Evolutionary conservation across 805 yeast genomes (phyloP), one percentile per base, ranked within the genome.

Genomic region (Saccharomycopsis babjevae): DNA sequence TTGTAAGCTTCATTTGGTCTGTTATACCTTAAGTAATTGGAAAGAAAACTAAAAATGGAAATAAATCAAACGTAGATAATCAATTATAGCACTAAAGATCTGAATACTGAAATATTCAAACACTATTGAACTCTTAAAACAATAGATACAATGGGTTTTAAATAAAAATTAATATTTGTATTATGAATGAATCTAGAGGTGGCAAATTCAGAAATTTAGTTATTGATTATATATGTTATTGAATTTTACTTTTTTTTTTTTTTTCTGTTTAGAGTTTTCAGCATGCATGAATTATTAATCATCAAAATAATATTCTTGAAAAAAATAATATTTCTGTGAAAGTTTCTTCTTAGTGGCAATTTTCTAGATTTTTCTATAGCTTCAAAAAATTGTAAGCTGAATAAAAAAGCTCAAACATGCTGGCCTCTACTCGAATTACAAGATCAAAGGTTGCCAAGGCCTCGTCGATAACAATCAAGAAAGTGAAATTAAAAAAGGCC

Each of bases 1-100:
- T 73, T 0, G 84, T 79, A 3, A 84, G 62, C 42, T 79, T 74
- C 88, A 84, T 84, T 10, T 50, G 55, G 20, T 25, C 6, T 30
- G 22, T 56, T 40, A 7, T 3, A 6, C 32, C 13, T 16, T 8
- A 18, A 3, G 3, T 18, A 7, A 4, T 18, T 28, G n/a, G 32
- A 50, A 20, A 50, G 10, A 50, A 3, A 18, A 30, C 7, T 50
- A 22, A 30, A 18, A 50, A 50, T 22, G 18, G 18, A 15, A 7
- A n/a, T 6, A 18, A 50, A 28, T 25, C 5, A 34, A 34, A 2
- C 15, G 15, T 34, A 13, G 10, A 34, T 10, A 34, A 7, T 34
- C 15, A 34, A 13, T 10, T 7, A 34, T n/a, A 34, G 10, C 38
- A 34, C 38, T 34, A 2, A 7, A 34, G 15, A 34, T 28, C 32